Base-by-base conservation (phyloP, 768 basidiomycete species). In the Chalciporus piperatus region DNA sequence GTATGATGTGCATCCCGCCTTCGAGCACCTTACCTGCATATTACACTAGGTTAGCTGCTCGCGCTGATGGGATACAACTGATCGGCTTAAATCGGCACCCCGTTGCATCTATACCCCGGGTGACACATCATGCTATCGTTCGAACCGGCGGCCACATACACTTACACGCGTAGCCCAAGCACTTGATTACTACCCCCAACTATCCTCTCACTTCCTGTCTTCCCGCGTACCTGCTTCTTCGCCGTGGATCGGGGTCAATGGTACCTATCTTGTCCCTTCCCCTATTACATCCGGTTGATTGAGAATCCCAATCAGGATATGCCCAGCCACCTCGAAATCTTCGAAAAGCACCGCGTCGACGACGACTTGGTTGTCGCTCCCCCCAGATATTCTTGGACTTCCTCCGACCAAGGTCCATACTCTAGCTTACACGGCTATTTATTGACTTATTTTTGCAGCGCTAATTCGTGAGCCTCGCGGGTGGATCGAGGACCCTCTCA, bases 321-420 rank as follows among this genome's bases (percentile, higher is more conserved):
- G 16, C 40, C 48, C 45, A 50, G 51, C 53, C 56, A 53, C 45
- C 28, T 40, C 39, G 13, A 50, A 57, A 53, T 59, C 40, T 43
- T 69, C 65, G 60, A 69, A 68, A 69, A 67, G 62, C 58, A 59
- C 65, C 63, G 63, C 35, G 51, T 67, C 66, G 66, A 67, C 62
- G 66, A 50, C 50, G 16, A 17, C n/a, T 50, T 33, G 25, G 16
- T 28, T 27, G 27, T 44, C 40, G 42, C 28, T 41, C 43, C 52
- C 54, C 51, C 41, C 58, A 48, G 67, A 55, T 69, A 67, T 67
- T 69, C 63, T 60, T 52, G 58, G 65, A 48, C 30, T 48, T 50
- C 52, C 52, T 53, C 50, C 64, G 50, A 52, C 33, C 35, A 17
- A 44, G 44, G 12, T 41, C 35, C 22, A 37, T 50, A 41, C 39